phyloP scores from a whole-genome alignment of 352 stramenopile genomes.

The Phytophthora aleatoria region DNA sequence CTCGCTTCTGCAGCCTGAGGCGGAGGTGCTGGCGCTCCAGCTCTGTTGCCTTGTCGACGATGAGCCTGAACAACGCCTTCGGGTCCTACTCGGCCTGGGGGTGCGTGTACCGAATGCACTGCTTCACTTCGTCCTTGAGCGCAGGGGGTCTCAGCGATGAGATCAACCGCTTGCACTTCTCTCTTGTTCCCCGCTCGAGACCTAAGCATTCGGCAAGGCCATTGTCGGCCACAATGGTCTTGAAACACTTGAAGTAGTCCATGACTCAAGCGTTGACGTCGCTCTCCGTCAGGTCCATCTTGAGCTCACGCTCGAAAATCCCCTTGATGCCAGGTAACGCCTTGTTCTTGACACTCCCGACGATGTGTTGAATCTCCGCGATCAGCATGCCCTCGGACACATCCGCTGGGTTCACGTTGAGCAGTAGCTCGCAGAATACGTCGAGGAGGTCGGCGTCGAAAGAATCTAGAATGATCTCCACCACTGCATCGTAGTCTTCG shows the following conservation, averaged over 20 bases:
- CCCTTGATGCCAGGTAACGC: slow-evolving; percentile 3
- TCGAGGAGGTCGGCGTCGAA: not conserved
- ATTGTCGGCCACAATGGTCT: not conserved
- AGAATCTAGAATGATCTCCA: not conserved
- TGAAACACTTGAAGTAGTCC: slow-evolving; percentile 5
- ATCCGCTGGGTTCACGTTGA: not conserved
- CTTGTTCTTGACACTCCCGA: not conserved
- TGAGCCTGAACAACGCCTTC: slow-evolving; percentile 7
- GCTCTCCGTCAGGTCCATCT: not conserved
- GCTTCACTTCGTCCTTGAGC: slow-evolving; percentile 10
- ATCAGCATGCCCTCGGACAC: not conserved
- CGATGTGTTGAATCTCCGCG: slow-evolving; percentile 1
- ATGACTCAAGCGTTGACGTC: not conserved
- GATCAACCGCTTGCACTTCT: not conserved
- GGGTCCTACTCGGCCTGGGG: not conserved
- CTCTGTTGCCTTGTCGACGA: slow-evolving; percentile 13
- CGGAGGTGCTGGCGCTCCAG: slow-evolving; percentile 2
- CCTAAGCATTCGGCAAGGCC: not conserved
- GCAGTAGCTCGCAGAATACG: slow-evolving; percentile 1
- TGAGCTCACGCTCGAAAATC: not conserved
- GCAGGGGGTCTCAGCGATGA: not conserved
- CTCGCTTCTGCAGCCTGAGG: too few species aligned
- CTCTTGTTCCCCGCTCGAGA: not conserved
- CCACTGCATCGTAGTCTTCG: not conserved
- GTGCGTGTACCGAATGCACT: slow-evolving; percentile 8